A percentile compares a stretch with the other conserved stretches of the same genome.
Conservation (phyloP, 768 basidiomycete genomes). For the Cyclocybe cylindracea region DNA sequence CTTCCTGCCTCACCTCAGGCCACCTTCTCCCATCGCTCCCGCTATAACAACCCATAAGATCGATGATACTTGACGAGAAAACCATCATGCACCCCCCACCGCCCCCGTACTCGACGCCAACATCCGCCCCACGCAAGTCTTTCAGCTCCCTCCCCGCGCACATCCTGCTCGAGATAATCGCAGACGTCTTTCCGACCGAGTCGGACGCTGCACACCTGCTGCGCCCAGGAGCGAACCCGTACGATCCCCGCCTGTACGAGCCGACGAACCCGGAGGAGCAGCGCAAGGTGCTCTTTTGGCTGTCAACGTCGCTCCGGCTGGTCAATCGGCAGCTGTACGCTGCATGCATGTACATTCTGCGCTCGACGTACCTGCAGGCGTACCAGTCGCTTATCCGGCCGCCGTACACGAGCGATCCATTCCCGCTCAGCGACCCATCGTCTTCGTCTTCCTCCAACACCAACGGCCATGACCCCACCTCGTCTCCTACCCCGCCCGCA, state of each 20-base stretch:
- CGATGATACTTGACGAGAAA: constrained; percentile 42
- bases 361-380: constrained; percentile 70
- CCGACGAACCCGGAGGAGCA: constrained; percentile 48
- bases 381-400: constrained; percentile 63
- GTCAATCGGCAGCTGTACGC: constrained; percentile 70
- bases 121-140: background rate
- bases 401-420: constrained; percentile 80
- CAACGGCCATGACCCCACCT: constrained; percentile 4
- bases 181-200: constrained; percentile 56
- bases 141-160: constrained; percentile 30
- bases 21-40: background rate
- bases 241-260: constrained; percentile 21
- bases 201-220: background rate
- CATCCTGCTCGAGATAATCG: constrained; percentile 69
- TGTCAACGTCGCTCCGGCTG: constrained; percentile 59
- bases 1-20: background rate
- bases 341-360: constrained; percentile 82
- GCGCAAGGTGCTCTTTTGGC: constrained; percentile 72
- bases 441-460: background rate
- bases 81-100: constrained; percentile 29
- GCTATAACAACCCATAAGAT: background rate
- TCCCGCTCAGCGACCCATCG: constrained; percentile 44
- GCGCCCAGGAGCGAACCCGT: background rate
- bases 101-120: constrained; percentile 24
- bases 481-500: constrained; percentile 10